Percentiles rank a stretch among this genome's conserved stretches.
Evolutionary conservation across 768 basidiomycete genomes (phyloP).

Genomic region (Leccinum barrowsii): DNA sequence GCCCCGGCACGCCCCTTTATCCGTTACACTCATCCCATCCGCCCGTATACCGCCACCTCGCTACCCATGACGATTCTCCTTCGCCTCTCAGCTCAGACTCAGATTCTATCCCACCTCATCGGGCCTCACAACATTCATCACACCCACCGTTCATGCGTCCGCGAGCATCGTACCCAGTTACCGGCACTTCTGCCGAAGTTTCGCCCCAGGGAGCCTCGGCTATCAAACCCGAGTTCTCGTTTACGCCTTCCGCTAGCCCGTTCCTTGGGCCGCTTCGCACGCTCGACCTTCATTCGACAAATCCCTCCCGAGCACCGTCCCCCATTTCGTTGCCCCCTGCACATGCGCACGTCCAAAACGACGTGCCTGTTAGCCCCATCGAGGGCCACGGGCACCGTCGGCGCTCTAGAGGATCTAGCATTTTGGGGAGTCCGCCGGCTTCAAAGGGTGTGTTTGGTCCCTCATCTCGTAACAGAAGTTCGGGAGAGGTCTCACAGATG

Average conservation of each 20-base stretch:
- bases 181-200: slow-evolving; percentile 27
- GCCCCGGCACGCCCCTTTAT: slow-evolving; percentile 31
- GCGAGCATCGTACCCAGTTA: slow-evolving; percentile 24
- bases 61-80: slow-evolving; percentile 57
- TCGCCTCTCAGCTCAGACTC: slow-evolving; percentile 72
- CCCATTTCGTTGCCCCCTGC: slow-evolving; percentile 64
- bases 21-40: slow-evolving; percentile 40
- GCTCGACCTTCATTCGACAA: slow-evolving; percentile 69
- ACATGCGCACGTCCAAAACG: slow-evolving; percentile 21
- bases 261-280: slow-evolving; percentile 77
- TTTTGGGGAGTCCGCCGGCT: slow-evolving; percentile 37
- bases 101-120: slow-evolving; percentile 36
- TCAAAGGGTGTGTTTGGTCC: slow-evolving; percentile 27
- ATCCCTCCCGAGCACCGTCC: slow-evolving; percentile 68
- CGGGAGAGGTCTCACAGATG: slow-evolving; percentile 30
- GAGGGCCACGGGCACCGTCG: slow-evolving; percentile 30
- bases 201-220: slow-evolving; percentile 24
- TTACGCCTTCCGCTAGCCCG: slow-evolving; percentile 74
- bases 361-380: slow-evolving; percentile 32
- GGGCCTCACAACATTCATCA: slow-evolving; percentile 27
- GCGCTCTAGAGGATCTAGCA: slow-evolving; percentile 29
- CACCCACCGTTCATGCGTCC: slow-evolving; percentile 26
- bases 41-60: slow-evolving; percentile 31
- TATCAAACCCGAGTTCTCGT: slow-evolving; percentile 35
- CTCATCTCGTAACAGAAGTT: slow-evolving; percentile 28